Evolutionary conservation across 148 eudicot species (phyloP), one percentile per base, ranked within the genome.

Genomic region (Persicaria tinctoria): DNA sequence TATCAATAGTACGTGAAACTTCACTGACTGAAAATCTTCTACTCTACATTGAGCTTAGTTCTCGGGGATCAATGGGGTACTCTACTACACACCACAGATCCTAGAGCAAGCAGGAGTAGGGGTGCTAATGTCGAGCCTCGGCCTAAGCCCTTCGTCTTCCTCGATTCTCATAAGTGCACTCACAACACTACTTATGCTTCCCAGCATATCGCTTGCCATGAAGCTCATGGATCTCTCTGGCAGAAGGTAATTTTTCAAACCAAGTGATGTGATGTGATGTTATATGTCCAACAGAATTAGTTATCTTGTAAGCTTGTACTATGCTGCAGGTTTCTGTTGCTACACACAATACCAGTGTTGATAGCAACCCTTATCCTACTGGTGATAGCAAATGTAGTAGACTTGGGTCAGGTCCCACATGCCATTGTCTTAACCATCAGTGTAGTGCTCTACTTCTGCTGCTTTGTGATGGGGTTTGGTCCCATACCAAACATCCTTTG

Each of bases 401-500:
- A 73, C 68, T 77, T 95, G 77, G 83, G 89, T 45, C 9, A 78
- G 3, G 82, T 89, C 3, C 32, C 76, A 53, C 85, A 90, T 18
- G 96, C 98, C 5, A 77, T 84, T 2, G 74, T 95, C 68, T 92
- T 96, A 64, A 95, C 90, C 1, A 10, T 75, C 1, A 87, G 97
- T 53, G 97, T 95, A 1, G 82, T 94, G 11, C 76, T 89, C 79
- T 94, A 94, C 82, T 90, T 90, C 79, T 95, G 98, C 80, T 64
- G 79, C 73, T 92, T 95, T 27, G 97, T 90, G 18, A 87, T 83
- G 88, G 98, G 83, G 3, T 95, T 87, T 51, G 97, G 98, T 8
- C 98, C 98, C 23, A 81, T 92, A 70, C 98, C 98, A 0, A 95
- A 95, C 75, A 95, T 92, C 59, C 81, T 95, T 14, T 95, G 97